These are phyloP conservation scores for Plectosphaerella cucumerina DNA, from an alignment of 2,329 filamentous ascomycete genomes.

Conservation along the genomic window DNA sequence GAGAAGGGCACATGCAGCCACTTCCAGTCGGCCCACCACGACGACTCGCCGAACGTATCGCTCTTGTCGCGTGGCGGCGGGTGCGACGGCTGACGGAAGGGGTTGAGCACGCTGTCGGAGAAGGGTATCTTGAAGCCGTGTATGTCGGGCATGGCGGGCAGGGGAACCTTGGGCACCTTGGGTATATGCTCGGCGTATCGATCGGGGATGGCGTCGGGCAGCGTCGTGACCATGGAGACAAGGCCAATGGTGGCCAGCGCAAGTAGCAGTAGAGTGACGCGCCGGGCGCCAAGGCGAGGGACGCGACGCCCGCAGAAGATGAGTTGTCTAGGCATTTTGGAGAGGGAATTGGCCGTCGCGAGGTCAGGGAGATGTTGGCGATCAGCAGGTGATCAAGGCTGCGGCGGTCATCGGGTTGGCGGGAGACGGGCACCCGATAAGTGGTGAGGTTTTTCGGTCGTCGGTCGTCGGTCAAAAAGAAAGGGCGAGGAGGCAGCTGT, in stretches of 20 bases:
- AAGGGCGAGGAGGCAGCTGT: no score
- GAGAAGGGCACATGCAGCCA: slow-evolving; percentile 86
- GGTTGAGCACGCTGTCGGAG: slow-evolving; percentile 52
- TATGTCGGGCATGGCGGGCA: neutral
- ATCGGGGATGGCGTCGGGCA: slow-evolving; percentile 45
- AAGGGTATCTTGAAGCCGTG: slow-evolving; percentile 42
- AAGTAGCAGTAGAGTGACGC: slow-evolving; percentile 47
- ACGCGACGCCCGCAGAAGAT: slow-evolving; percentile 42
- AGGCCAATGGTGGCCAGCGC: slow-evolving; percentile 49
- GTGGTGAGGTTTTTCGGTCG: no score
- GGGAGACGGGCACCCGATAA: no score
- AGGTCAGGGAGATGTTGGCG: no score
- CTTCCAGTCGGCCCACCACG: slow-evolving; percentile 86
- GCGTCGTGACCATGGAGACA: slow-evolving; percentile 46
- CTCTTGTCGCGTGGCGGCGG: slow-evolving; percentile 71
- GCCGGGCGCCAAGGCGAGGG: slow-evolving; percentile 47
- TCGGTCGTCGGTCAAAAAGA: no score
- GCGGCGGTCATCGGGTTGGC: no score
- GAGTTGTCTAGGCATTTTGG: slow-evolving; percentile 24
- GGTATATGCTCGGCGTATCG: slow-evolving; percentile 45
- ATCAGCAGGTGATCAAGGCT: no score
- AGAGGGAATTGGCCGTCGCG: neutral
- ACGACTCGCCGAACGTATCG: slow-evolving; percentile 71
- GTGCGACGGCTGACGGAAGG: slow-evolving; percentile 67
- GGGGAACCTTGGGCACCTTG: slow-evolving; percentile 27